These are phyloP conservation scores for Ogataea ramenticola DNA, from an alignment of 805 yeast genomes.

Conservation along the genomic window DNA sequence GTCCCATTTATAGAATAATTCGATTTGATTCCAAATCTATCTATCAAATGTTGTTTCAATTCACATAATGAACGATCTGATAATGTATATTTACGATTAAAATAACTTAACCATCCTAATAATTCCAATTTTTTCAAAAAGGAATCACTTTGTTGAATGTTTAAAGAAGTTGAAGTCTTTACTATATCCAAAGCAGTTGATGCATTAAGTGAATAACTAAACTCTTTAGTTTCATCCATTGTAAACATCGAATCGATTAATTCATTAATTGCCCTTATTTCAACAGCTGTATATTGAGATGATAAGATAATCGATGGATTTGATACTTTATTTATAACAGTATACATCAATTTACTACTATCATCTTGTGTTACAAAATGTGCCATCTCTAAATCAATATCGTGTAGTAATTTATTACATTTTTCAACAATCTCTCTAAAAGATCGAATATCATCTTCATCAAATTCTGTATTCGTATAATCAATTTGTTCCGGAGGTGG, in stretches of 20 bases:
- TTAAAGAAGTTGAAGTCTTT: conserved; percentile 19
- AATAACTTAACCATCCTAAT: conserved; percentile 47
- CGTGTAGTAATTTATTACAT: conserved; percentile 24
- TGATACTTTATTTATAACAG: conserved; percentile 32
- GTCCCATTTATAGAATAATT: conserved; percentile 27
- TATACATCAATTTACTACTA: conserved; percentile 28
- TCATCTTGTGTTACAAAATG: conserved; percentile 24
- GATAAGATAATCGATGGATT: conserved; percentile 31
- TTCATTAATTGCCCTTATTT: conserved; percentile 40
- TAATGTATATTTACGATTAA: conserved; percentile 26
- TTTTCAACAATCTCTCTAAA: not conserved
- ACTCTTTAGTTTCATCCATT: conserved; percentile 17
- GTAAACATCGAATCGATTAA: conserved; percentile 32
- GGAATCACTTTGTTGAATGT: conserved; percentile 31
- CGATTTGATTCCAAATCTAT: conserved; percentile 31
- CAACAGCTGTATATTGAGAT: conserved; percentile 28
- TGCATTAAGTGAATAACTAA: conserved; percentile 27
- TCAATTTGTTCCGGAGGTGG: not conserved
- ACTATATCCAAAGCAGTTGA: conserved; percentile 29
- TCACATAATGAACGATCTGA: conserved; percentile 41
- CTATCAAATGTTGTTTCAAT: conserved; percentile 35
- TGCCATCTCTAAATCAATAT: conserved; percentile 33
- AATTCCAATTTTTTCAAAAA: conserved; percentile 34
- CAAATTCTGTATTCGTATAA: not conserved
- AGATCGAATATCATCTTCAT: not conserved